Percentiles rank a stretch among this genome's conserved stretches.
Conservation (phyloP, 352 stramenopile species). For the Phytophthora podocarpi region DNA sequence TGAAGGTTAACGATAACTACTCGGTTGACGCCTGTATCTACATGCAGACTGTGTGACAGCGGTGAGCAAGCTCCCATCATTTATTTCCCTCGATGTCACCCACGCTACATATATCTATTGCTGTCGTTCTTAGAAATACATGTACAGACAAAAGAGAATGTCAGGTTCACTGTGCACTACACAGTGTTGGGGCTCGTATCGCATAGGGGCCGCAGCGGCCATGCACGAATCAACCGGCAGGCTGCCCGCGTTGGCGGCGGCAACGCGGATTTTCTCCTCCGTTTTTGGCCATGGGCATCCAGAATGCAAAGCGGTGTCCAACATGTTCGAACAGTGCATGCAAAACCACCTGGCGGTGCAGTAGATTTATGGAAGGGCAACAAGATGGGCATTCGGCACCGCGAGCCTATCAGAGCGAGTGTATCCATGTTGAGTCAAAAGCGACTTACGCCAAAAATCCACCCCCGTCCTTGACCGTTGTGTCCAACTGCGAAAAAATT, state of each 20-base stretch:
- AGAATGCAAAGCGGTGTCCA: conserved; percentile 14
- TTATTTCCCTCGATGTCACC: too few species aligned
- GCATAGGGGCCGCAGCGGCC: conserved; percentile 17
- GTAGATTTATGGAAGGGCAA: conserved; percentile 18
- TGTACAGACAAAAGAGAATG: too few species aligned
- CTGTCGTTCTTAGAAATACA: too few species aligned
- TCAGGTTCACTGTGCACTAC: too few species aligned
- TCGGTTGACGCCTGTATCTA: too few species aligned
- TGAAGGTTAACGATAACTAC: too few species aligned
- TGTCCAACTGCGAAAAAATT: conserved; percentile 30
- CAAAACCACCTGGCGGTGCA: conserved; percentile 11
- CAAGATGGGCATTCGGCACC: conserved; percentile 16
- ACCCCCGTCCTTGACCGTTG: not conserved
- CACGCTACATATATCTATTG: too few species aligned
- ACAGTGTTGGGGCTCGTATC: conserved; percentile 11
- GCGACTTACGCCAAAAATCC: conserved; percentile 30
- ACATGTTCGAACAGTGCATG: conserved; percentile 19
- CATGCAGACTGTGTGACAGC: too few species aligned
- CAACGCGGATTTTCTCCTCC: too few species aligned
- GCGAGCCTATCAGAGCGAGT: conserved; percentile 1
- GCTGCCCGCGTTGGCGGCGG: too few species aligned
- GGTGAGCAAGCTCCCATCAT: too few species aligned
- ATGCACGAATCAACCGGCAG: conserved; percentile 10
- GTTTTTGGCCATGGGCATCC: conserved; percentile 10
- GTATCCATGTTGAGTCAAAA: conserved; percentile 18